Evolutionary conservation across 23 red algal species (phyloP).

Genomic region (Gracilariopsis chorda): DNA sequence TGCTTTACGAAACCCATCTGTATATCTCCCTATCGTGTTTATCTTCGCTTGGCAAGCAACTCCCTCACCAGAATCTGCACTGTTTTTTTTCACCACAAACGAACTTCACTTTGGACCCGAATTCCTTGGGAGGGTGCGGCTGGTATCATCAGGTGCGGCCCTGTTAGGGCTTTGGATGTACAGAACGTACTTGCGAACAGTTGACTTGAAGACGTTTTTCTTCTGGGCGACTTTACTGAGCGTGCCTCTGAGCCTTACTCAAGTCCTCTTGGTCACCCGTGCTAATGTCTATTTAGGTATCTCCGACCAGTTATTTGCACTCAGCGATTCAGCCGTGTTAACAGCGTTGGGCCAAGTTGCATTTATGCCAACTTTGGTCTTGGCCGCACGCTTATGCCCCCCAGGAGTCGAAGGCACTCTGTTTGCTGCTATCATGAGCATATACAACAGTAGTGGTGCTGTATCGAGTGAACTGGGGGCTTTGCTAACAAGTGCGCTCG

Average conservation of each 20-base stretch:
- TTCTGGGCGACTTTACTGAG: conserved; percentile 72
- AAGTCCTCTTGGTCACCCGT: conserved; percentile 84
- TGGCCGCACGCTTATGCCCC: conserved; percentile 91
- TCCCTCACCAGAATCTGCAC: conserved; percentile 77
- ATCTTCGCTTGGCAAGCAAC: conserved; percentile 94
- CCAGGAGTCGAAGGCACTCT: conserved; percentile 90
- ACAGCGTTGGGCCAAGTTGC: conserved; percentile 84
- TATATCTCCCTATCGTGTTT: conserved; percentile 77
- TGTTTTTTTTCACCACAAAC: conserved; percentile 89
- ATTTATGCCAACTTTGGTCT: conserved; percentile 95
- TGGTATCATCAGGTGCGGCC: conserved; percentile 75
- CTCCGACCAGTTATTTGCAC: conserved; percentile 78
- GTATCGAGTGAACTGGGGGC: conserved; percentile 83
- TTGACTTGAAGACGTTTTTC: conserved; percentile 76
- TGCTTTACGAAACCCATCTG: conserved; percentile 53
- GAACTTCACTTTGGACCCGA: conserved; percentile 87
- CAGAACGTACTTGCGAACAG: conserved; percentile 38
- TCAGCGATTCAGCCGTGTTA: conserved; percentile 85
- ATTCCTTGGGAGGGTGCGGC: conserved; percentile 85
- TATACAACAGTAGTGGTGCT: conserved; percentile 81
- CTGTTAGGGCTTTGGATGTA: conserved; percentile 79
- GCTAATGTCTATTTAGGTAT: conserved; percentile 75
- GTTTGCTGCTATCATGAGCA: conserved; percentile 94
- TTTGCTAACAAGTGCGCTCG: conserved; percentile 63
- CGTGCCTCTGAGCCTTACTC: conserved; percentile 84